Base-by-base conservation (phyloP, 73 alveolate species). In the Loxodes magnus region DNA sequence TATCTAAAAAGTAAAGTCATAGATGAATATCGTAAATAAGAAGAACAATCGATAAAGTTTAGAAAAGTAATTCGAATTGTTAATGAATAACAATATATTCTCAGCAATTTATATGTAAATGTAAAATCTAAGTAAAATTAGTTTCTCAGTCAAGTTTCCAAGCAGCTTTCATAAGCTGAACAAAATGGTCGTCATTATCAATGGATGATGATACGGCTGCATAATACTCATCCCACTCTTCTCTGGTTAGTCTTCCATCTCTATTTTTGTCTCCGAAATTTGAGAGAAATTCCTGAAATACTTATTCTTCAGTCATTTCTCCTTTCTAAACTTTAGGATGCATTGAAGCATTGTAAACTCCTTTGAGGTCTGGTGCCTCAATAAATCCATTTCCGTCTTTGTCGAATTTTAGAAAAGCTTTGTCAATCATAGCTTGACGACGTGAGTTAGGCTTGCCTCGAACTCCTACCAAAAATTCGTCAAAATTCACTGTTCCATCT, bases 131-230 rank as follows among this genome's bases (percentile, higher is more conserved):
- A 9, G 26, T 38, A 5, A 5, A 10, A 38, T 38, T 38, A 38
- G 25, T 12, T 3, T 38, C 41, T 64, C 67, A 78, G 44, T 78
- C 88, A 3, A 82, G 70, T 25, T 77, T 71, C 98, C 98, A 90
- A 15, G 98, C 95, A 33, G 82, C 87, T 68, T 82, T 90, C 95
- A 90, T 82, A 48, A 89, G 69, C 53, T 69, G 79, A 12, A 86
- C 95, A 83, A 86, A 90, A 71, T 90, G 98, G 56, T 90, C 98
- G 56, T 90, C 98, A 54, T 87, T 87, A 41, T 90, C 96, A 25
- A 90, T 83, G 46, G 92, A 77, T 38, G 92, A 77, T 25, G 89
- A 56, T 2, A 87, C 96, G 17, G 96, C 98, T 9, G 98, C 64
- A 73, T 90, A 90, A 76, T 90, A 90, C 39, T 90, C 98, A 52